Evolutionary conservation across 352 stramenopile species (phyloP), one percentile per base, ranked within the genome.

Genomic region (Hyaloperonospora brassicae): DNA sequence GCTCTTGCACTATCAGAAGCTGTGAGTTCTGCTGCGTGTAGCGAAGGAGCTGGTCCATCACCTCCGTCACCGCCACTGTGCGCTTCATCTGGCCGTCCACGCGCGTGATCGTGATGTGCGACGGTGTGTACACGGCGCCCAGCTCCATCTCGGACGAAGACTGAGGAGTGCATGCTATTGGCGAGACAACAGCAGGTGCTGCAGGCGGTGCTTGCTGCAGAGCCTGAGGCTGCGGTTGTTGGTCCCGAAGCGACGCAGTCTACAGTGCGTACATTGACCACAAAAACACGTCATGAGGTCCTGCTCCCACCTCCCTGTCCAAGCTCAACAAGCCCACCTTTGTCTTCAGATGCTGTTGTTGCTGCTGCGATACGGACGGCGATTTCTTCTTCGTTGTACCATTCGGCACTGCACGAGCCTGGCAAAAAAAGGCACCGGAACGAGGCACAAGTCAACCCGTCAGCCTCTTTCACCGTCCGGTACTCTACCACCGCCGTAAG

Each of bases 11-110:
- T 51, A 69, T 57, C 21, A 80, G 65, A 17, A 84, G 70, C 54
- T 86, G 75, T 49, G 65, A 52, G 65, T 87, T 90, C 36, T 84
- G 70, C 51, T 89, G 72, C 42, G 76, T 77, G 52, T 81, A 89
- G 35, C 61, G 59, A 46, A 87, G 59, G 30, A 91, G 57, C 53
- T 91, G 79, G 52, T 88, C 79, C 81, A 91, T 91, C 58, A 89
- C 79, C 35, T 89, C 78, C 9, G 73, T 79, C 31, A 91, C 81
- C 1, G 75, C 72, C 43, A 89, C 73, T 27, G 75, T 76, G n/a
- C 80, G 71, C 52, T 76, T 86, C 64, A 86, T 72, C 64, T 89
- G 78, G 13, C 77, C 77, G 35, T 91, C 78, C 49, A 69, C 71
- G 38, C 78, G 72, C 5, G 78, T 91, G 40, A 91, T 85, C 17